Conservation (phyloP, 1,284 basidiomycete genomes). For the Rhodotorula sp. region DNA sequence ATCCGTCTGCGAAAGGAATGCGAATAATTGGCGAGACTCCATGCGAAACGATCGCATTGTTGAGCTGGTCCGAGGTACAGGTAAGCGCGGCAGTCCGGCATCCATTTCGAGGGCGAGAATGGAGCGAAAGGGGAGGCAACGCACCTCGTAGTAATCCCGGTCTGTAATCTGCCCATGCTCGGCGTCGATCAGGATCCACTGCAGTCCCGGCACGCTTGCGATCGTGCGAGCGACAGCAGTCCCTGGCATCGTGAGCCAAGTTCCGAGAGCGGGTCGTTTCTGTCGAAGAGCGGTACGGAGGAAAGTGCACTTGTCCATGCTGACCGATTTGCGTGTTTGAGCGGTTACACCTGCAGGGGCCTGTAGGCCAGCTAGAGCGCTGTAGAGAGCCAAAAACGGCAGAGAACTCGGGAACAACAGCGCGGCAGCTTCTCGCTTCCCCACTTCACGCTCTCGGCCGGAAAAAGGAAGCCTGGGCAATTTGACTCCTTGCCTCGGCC, state of each 20-base stretch:
- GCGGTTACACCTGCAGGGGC: background rate
- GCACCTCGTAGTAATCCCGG: constrained; percentile 13
- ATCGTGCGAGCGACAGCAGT: constrained; percentile 1
- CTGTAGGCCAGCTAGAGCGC: too few species aligned
- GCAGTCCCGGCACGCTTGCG: background rate
- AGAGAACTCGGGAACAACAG: background rate
- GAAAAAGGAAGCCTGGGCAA: too few species aligned
- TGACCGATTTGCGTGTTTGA: background rate
- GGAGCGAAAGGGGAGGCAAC: background rate
- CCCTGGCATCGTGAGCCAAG: constrained; percentile 1
- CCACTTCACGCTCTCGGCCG: background rate
- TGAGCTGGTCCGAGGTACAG: background rate
- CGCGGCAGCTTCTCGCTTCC: background rate
- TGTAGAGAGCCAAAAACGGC: too few species aligned
- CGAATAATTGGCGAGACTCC: constrained; percentile 49
- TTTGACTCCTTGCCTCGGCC: too few species aligned
- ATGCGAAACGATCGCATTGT: constrained; percentile 38
- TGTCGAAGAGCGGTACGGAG: background rate
- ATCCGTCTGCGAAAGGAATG: constrained; percentile 46
- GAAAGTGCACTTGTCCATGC: constrained; percentile 6
- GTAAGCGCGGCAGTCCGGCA: background rate
- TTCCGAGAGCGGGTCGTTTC: background rate
- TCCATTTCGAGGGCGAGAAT: too few species aligned
- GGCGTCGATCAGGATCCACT: constrained; percentile 11
- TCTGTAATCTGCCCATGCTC: constrained; percentile 7